A percentile compares a stretch with the other conserved stretches of the same genome.
Conservation (phyloP, 2,329 filamentous ascomycete species). For the Colletotrichum gigasporum region DNA sequence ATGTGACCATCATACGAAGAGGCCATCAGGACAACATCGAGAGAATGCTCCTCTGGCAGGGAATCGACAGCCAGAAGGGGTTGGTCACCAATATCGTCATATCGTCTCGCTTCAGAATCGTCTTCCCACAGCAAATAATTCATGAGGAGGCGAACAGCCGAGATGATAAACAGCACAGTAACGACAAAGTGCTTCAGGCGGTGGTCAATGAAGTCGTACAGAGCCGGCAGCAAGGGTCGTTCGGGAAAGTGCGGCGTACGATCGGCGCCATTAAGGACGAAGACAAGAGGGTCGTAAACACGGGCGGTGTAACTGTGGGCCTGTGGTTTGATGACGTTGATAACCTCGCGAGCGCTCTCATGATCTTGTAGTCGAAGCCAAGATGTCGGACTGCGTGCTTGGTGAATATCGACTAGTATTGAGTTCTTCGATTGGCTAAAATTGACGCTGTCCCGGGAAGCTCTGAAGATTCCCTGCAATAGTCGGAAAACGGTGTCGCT, state of each 20-base stretch:
- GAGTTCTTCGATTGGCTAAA: constrained; percentile 39
- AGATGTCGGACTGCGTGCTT: constrained; percentile 78
- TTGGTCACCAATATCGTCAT: constrained; percentile 56
- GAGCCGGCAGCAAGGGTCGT: constrained; percentile 62
- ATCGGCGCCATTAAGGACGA: constrained; percentile 75
- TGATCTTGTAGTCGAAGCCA: constrained; percentile 84
- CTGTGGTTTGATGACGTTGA: constrained; percentile 77
- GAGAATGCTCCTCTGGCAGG: constrained; percentile 68
- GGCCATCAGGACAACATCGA: constrained; percentile 75
- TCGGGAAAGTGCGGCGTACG: constrained; percentile 64
- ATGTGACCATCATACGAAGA: constrained; percentile 72
- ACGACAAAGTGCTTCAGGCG: constrained; percentile 69
- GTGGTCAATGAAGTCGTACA: constrained; percentile 74
- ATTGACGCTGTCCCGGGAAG: constrained; percentile 40
- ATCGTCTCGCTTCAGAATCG: constrained; percentile 53
- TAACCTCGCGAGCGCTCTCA: constrained; percentile 79
- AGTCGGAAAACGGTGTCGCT: constrained; percentile 56
- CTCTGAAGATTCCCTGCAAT: constrained; percentile 43
- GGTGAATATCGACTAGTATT: constrained; percentile 71
- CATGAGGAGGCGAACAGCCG: constrained; percentile 75
- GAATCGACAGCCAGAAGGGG: constrained; percentile 68
- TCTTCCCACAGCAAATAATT: constrained; percentile 79
- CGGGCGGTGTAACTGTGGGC: constrained; percentile 77
- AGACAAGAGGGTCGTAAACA: constrained; percentile 79
- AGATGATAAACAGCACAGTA: constrained; percentile 69